Conservation (phyloP, 2,329 filamentous ascomycete species). For the Cercospora canescens region DNA sequence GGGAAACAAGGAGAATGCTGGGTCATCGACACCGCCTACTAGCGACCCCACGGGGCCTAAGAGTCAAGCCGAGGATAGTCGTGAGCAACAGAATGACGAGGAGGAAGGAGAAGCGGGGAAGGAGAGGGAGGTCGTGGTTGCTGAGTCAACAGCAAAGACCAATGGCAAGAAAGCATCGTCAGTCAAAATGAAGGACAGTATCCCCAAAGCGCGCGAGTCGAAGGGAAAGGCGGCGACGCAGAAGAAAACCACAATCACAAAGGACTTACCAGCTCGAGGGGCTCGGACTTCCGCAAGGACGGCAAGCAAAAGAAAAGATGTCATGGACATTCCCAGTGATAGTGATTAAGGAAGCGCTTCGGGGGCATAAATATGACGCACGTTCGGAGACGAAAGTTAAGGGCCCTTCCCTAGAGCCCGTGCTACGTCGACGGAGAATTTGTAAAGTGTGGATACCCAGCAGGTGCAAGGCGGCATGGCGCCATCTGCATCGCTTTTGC, state of each 20-base stretch:
- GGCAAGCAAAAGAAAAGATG: conserved; percentile 27
- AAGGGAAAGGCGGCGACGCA: conserved; percentile 12
- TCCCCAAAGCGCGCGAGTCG: background rate
- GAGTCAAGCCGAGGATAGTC: conserved; percentile 4
- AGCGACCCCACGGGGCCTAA: conserved; percentile 27
- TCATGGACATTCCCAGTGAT: conserved; percentile 28
- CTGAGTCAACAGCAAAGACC: background rate
- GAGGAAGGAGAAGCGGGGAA: background rate
- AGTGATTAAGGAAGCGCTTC: conserved; percentile 29
- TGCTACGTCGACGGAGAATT: background rate
- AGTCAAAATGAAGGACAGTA: background rate
- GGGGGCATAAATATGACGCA: conserved; percentile 12
- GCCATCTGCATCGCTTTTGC: background rate
- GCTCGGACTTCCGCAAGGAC: conserved; percentile 15
- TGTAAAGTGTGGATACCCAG: conserved; percentile 7
- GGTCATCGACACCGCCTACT: conserved; percentile 31
- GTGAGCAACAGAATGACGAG: background rate
- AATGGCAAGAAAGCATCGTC: background rate
- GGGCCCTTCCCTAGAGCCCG: background rate
- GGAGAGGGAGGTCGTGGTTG: background rate
- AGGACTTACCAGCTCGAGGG: conserved; percentile 20
- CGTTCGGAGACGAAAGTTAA: background rate
- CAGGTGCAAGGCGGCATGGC: background rate
- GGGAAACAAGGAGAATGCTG: conserved; percentile 28
- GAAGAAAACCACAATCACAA: conserved; percentile 16